A percentile compares a stretch with the other conserved stretches of the same genome.
Conservation (phyloP, 352 stramenopile genomes). For the Pythium aristosporum region DNA sequence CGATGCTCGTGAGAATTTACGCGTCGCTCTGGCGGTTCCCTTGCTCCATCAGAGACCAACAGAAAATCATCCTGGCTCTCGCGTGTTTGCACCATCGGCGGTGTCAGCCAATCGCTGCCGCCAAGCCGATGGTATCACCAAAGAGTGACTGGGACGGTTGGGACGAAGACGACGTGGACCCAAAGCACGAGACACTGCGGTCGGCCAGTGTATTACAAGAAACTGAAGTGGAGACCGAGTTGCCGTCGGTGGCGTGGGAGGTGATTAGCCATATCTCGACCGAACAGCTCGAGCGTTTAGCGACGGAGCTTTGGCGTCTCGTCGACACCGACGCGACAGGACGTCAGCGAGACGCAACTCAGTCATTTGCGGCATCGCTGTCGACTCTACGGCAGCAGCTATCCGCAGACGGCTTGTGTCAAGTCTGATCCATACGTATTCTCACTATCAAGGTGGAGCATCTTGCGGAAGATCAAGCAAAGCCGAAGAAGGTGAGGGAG, state of each 20-base stretch:
- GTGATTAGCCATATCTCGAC: neutral
- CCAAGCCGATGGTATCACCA: neutral
- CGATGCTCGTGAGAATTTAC: constrained; percentile 6
- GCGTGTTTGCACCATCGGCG: neutral
- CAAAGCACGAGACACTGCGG: constrained; percentile 4
- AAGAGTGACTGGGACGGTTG: constrained; percentile 25
- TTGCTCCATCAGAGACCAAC: neutral
- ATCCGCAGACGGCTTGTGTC: no score
- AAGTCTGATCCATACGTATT: no score
- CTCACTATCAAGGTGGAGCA: no score
- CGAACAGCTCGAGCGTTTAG: neutral
- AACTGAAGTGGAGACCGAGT: neutral
- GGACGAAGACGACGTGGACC: constrained; percentile 14
- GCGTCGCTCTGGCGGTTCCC: constrained; percentile 10
- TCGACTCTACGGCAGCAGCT: no score
- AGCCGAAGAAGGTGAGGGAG: no score
- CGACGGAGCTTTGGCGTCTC: neutral
- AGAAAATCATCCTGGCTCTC: constrained; percentile 4
- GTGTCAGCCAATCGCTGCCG: neutral
- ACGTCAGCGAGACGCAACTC: neutral
- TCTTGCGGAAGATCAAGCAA: no score
- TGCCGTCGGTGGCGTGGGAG: neutral
- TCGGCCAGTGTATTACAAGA: neutral
- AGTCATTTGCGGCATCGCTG: neutral
- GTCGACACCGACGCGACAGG: neutral